Conservation (phyloP, 129 eudicot species). For the Arctium lappa region DNA sequence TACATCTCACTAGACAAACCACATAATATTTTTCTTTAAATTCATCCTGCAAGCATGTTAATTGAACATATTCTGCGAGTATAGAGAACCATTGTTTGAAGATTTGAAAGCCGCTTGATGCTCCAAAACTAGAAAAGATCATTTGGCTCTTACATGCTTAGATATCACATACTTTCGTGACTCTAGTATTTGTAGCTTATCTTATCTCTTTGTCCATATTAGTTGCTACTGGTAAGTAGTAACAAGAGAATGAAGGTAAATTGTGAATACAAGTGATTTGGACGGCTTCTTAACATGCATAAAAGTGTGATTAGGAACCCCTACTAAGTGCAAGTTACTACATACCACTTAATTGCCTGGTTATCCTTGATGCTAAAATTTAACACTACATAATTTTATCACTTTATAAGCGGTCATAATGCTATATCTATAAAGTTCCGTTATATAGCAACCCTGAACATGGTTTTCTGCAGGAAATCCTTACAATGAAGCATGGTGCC, state of each 20-base stretch:
- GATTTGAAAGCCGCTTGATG: not conserved
- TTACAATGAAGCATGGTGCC: slow-evolving; percentile 81
- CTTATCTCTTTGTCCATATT: not conserved
- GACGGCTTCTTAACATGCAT: not conserved
- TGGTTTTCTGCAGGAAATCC: slow-evolving; percentile 63
- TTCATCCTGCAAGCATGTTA: not conserved
- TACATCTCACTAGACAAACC: not conserved
- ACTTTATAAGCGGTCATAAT: not conserved
- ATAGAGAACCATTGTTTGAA: not conserved
- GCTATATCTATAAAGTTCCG: not conserved
- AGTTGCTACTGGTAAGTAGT: not conserved
- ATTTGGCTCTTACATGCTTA: not conserved
- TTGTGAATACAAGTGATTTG: not conserved
- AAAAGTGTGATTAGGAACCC: not conserved
- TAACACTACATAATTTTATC: not conserved
- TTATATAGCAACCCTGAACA: slow-evolving; percentile 7
- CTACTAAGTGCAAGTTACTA: not conserved
- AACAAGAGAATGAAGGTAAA: not conserved
- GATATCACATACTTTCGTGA: not conserved
- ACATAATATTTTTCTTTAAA: not conserved
- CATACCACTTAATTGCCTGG: not conserved
- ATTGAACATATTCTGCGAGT: not conserved
- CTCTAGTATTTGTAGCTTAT: not conserved
- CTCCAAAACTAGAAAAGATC: not conserved
- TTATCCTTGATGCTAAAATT: not conserved